Base-by-base conservation (phyloP, 768 basidiomycete genomes). In the Amylocystis lapponica region DNA sequence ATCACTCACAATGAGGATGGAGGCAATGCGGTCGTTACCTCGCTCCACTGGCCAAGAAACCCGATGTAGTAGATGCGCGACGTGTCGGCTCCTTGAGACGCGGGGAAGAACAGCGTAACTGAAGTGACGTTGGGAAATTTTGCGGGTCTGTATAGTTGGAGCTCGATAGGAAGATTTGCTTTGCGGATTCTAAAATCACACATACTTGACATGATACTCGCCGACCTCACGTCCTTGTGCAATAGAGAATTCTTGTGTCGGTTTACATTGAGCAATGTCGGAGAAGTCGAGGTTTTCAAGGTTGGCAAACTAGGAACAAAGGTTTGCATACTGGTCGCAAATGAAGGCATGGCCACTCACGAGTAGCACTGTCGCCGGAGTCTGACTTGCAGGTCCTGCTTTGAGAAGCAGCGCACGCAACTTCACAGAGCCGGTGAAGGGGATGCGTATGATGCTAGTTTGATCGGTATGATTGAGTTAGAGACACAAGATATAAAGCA, bases 391-490 rank as follows among this genome's bases (percentile, higher is more conserved):
- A 1, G 93, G 90, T 6, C 93, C 93, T 3, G 88, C 70, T 64
- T 93, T 94, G 48, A 96, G 61, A 2, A 92, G 75, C 30, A 96
- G 68, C 20, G 86, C 79, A 19, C 86, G 81, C 32, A 95, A 75
- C 53, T 86, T 89, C 35, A 95, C 86, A 13, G 86, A 82, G 8
- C 86, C 84, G 0, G 84, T 91, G 63, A 96, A 95, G 1, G 93
- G 92, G 21, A 96, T 61, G 37, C 84, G 85, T 39, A 92, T 64
- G 51, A 91, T 89, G 54, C 88, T 90, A 31, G 23, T 19, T 16
- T 35, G 23, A 27, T 25, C 17, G n/a, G 21, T 19, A 23, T 10
- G 21, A 4, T 19, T 13, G 14, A 39, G 34, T 8, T 19, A 2
- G 14, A 14, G 21, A 13, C 14, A 14, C 25, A 34, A 22, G 19